Percentiles rank a stretch among this genome's conserved stretches.
phyloP scores from a whole-genome alignment of 2,329 filamentous ascomycete genomes.

The Pseudogymnoascus sp. region DNA sequence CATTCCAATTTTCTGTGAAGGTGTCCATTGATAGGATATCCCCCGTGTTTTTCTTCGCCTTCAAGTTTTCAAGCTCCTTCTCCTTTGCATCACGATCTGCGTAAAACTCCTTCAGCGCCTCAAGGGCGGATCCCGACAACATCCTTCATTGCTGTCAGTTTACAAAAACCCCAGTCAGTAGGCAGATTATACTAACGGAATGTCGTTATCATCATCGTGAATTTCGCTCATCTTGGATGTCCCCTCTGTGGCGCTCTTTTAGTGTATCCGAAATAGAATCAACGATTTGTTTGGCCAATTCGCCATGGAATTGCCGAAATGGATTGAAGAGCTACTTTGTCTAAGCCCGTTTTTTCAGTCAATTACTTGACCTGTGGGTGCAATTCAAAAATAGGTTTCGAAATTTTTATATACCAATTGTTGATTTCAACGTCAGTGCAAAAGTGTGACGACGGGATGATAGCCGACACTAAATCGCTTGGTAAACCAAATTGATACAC shows the following conservation, averaged over 20 bases:
- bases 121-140: constrained; percentile 58
- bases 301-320: not conserved
- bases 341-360: not conserved
- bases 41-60: constrained; percentile 38
- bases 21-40: constrained; percentile 50
- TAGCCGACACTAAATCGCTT: constrained; percentile 7
- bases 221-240: constrained; percentile 1
- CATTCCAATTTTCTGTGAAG: constrained; percentile 76
- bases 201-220: not conserved
- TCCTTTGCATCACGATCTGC: constrained; percentile 58
- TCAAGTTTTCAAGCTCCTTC: constrained; percentile 60
- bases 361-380: not conserved
- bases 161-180: not conserved
- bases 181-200: constrained; percentile 4
- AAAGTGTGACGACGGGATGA: not conserved
- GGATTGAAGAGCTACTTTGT: not conserved
- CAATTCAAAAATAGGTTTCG: not conserved
- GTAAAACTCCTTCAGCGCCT: constrained; percentile 66
- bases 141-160: constrained; percentile 24
- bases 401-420: not conserved
- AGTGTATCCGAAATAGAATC: constrained; percentile 7
- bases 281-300: not conserved
- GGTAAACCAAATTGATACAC: not conserved
- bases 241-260: not conserved
- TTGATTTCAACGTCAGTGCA: not conserved